Evolutionary conservation across 1,139 yeast genomes (phyloP).

Genomic region (Taiozyma sp.): DNA sequence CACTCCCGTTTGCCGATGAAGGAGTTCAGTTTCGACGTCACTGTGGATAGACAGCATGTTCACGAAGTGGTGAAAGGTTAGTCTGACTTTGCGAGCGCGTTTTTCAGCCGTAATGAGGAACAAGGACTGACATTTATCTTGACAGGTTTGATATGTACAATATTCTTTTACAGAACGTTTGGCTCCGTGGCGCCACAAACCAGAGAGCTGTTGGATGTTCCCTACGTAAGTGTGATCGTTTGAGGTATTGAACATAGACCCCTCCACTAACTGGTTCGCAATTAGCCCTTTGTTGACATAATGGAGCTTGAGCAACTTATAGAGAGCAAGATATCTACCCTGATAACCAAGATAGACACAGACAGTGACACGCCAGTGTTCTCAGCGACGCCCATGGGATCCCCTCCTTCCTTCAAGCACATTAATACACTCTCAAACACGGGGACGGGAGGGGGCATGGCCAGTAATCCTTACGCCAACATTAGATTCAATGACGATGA

Average conservation of each 20-base stretch:
- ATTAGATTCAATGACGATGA: slow-evolving; percentile 8
- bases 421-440: slow-evolving; percentile 1
- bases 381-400: slow-evolving; percentile 21
- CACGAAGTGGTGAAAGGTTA: slow-evolving; percentile 32
- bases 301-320: slow-evolving; percentile 1
- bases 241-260: no score
- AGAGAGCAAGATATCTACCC: slow-evolving; percentile 14
- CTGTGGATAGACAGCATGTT: slow-evolving; percentile 29
- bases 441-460: neutral
- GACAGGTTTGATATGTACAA: slow-evolving; percentile 59
- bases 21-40: slow-evolving; percentile 31
- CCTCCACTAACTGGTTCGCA: neutral
- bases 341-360: slow-evolving; percentile 21
- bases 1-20: slow-evolving; percentile 10
- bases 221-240: slow-evolving; percentile 25
- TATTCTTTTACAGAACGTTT: slow-evolving; percentile 66
- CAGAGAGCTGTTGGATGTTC: slow-evolving; percentile 35
- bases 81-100: slow-evolving; percentile 5
- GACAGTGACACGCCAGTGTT: slow-evolving; percentile 14
- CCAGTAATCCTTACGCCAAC: slow-evolving; percentile 15
- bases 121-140: neutral
- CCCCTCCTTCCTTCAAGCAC: slow-evolving; percentile 15
- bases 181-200: slow-evolving; percentile 60
- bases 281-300: slow-evolving; percentile 2
- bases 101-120: neutral